A percentile compares a stretch with the other conserved stretches of the same genome.
Evolutionary conservation across 1,284 basidiomycete genomes (phyloP).

Genomic region (Retiboletus flavoniger): DNA sequence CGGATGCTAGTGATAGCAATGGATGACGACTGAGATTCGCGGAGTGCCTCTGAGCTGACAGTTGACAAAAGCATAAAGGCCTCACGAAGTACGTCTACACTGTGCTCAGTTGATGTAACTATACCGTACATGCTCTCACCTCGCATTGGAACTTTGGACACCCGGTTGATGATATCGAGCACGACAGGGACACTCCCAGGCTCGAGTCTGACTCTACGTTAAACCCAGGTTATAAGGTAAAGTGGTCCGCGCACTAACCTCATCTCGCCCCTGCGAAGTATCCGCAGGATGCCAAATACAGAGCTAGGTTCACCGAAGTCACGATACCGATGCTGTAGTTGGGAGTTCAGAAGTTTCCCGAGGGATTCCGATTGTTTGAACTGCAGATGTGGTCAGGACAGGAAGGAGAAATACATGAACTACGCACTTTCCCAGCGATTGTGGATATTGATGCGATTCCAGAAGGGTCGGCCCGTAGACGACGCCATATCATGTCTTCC

Average conservation of each 20-base stretch:
- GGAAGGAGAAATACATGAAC: not conserved
- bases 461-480: conserved; percentile 14
- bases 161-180: conserved; percentile 42
- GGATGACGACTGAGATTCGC: conserved; percentile 27
- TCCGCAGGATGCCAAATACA: conserved; percentile 18
- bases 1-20: conserved; percentile 51
- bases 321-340: conserved; percentile 16
- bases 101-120: conserved; percentile 3
- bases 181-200: conserved; percentile 30
- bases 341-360: conserved; percentile 19
- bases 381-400: conserved; percentile 20
- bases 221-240: conserved; percentile 20
- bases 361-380: conserved; percentile 23
- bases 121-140: conserved; percentile 29
- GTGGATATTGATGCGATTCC: conserved; percentile 12
- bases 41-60: conserved; percentile 33
- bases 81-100: conserved; percentile 45
- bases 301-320: conserved; percentile 6
- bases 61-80: conserved; percentile 50
- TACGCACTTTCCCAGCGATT: conserved; percentile 24
- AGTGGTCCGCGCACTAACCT: conserved; percentile 17
- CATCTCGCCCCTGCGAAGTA: conserved; percentile 22
- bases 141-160: conserved; percentile 32
- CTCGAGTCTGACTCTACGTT: conserved; percentile 32
- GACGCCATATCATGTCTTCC: conserved; percentile 25